phyloP scores from a whole-genome alignment of 2,329 filamentous ascomycete genomes.

The Keithomyces neogunnii region DNA sequence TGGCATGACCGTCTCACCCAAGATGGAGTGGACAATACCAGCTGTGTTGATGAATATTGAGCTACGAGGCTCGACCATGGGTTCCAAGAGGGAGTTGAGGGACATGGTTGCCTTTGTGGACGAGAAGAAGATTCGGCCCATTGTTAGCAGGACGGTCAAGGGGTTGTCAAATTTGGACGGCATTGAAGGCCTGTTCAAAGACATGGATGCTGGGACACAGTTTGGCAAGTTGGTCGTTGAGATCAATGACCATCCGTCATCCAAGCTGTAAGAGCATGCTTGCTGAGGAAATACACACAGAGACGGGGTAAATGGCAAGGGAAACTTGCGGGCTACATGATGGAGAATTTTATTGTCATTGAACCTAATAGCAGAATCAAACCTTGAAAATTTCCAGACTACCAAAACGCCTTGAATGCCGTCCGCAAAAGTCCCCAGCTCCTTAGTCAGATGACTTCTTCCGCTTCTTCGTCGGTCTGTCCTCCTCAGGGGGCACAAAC shows the following conservation, averaged over 20 bases:
- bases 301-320: too few species aligned
- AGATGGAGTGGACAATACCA: conserved; percentile 78
- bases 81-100: conserved; percentile 78
- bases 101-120: conserved; percentile 81
- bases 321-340: too few species aligned
- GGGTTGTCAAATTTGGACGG: conserved; percentile 67
- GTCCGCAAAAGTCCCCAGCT: conserved; percentile 1
- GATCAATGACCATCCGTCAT: conserved; percentile 34
- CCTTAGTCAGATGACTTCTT: conserved; percentile 39
- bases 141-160: conserved; percentile 66
- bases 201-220: conserved; percentile 78
- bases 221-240: conserved; percentile 89
- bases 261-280: conserved; percentile 30
- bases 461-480: conserved; percentile 54
- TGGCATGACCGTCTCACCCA: conserved; percentile 81
- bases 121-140: conserved; percentile 62
- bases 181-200: conserved; percentile 74
- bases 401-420: conserved; percentile 9
- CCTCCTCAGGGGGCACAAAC: conserved; percentile 80
- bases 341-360: not conserved
- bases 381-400: conserved; percentile 9
- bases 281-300: too few species aligned
- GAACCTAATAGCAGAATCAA: not conserved
- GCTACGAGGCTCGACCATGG: conserved; percentile 84
- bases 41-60: conserved; percentile 85